These are phyloP conservation scores for Tardiomyces depauwii DNA, from an alignment of 1,139 yeast species.

Conservation along the genomic window DNA sequence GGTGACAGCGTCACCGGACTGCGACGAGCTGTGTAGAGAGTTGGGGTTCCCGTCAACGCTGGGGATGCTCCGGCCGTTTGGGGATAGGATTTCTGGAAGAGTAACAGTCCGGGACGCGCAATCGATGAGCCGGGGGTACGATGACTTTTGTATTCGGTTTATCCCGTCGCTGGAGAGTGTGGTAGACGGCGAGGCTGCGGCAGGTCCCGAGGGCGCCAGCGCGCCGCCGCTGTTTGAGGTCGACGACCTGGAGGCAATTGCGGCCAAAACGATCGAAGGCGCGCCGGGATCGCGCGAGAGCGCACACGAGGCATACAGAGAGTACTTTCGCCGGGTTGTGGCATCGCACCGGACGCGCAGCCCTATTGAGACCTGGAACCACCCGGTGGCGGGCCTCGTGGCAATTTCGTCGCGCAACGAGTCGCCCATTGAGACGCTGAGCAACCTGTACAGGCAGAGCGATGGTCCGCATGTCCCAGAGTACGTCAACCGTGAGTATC, in stretches of 20 bases:
- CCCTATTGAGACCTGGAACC: slow-evolving; percentile 83
- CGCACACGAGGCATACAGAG: slow-evolving; percentile 6
- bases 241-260: slow-evolving; percentile 3
- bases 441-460: slow-evolving; percentile 23
- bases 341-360: slow-evolving; percentile 45
- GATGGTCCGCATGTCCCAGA: slow-evolving; percentile 22
- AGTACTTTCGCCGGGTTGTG: slow-evolving; percentile 48
- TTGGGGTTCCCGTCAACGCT: slow-evolving; percentile 27
- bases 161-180: background rate
- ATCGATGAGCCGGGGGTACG: slow-evolving; percentile 18
- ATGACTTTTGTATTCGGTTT: slow-evolving; percentile 24
- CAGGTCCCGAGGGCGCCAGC: background rate
- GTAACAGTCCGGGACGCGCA: slow-evolving; percentile 33
- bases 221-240: background rate
- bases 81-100: slow-evolving; percentile 29
- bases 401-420: slow-evolving; percentile 39
- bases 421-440: slow-evolving; percentile 41
- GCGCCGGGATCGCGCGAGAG: background rate
- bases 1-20: slow-evolving; percentile 40
- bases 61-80: slow-evolving; percentile 32
- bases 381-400: slow-evolving; percentile 72
- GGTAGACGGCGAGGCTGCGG: background rate
- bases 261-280: background rate
- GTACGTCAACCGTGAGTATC: slow-evolving; percentile 26
- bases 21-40: slow-evolving; percentile 36